Evolutionary conservation across 345 rosid species (phyloP).

Genomic region (Hibiscus mutabilis): DNA sequence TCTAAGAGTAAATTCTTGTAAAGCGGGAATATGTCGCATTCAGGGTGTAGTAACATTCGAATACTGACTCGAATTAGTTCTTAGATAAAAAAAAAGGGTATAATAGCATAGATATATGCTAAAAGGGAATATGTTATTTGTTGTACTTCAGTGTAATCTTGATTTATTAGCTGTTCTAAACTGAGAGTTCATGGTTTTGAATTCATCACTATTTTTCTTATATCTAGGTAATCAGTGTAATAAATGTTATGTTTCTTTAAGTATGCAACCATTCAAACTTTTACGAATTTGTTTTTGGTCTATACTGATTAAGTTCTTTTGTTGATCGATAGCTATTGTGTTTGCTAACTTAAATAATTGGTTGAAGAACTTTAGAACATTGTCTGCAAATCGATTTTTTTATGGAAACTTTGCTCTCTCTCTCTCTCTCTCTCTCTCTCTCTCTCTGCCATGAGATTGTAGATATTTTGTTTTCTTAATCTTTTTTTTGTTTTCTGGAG

Average conservation of each 20-base stretch:
- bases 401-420: neutral
- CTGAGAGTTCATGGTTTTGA: neutral
- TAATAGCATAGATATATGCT: neutral
- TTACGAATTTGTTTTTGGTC: neutral
- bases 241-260: neutral
- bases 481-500: slow-evolving; percentile 24
- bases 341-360: neutral
- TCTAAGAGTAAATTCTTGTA: neutral
- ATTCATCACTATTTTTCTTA: neutral
- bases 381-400: neutral
- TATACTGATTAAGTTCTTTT: neutral
- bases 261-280: neutral
- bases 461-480: neutral
- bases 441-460: no score
- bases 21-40: neutral
- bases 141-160: neutral
- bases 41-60: neutral
- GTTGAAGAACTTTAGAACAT: neutral
- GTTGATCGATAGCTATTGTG: neutral
- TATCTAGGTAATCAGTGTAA: neutral
- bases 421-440: neutral
- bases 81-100: neutral
- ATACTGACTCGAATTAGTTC: neutral
- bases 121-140: neutral
- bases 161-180: neutral